Conservation (phyloP, 306 rosid species). For the Sophora flavescens region DNA sequence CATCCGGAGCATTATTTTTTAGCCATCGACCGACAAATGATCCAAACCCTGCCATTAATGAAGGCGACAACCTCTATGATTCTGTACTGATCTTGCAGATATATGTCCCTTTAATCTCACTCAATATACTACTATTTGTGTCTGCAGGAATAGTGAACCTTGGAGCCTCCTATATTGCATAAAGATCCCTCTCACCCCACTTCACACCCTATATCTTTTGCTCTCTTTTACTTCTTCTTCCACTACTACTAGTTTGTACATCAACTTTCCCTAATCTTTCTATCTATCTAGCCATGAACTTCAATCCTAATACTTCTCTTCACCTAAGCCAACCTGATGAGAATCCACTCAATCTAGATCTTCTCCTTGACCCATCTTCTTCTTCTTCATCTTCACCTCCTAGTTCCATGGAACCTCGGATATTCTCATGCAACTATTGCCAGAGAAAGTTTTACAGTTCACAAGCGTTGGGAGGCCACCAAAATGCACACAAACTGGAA, state of each 20-base stretch:
- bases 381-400: slow-evolving; percentile 56
- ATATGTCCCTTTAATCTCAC: slow-evolving; percentile 60
- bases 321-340: slow-evolving; percentile 53
- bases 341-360: slow-evolving; percentile 62
- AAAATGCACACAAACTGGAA: slow-evolving; percentile 92
- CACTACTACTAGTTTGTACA: slow-evolving; percentile 8
- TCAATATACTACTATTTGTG: slow-evolving; percentile 56
- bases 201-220: slow-evolving; percentile 18
- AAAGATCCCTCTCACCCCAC: slow-evolving; percentile 40
- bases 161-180: slow-evolving; percentile 52
- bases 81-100: slow-evolving; percentile 78
- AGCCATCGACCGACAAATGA: slow-evolving; percentile 69
- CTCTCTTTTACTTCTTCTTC: slow-evolving; percentile 29
- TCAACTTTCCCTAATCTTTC: not conserved
- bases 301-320: slow-evolving; percentile 63
- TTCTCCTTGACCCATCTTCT: slow-evolving; percentile 69
- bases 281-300: slow-evolving; percentile 55
- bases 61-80: slow-evolving; percentile 81
- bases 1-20: slow-evolving; percentile 41
- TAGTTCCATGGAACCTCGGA: slow-evolving; percentile 52
- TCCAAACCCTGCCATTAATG: slow-evolving; percentile 79
- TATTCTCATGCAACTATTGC: slow-evolving; percentile 91
- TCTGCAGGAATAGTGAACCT: slow-evolving; percentile 58
- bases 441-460: slow-evolving; percentile 87
- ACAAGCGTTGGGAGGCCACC: slow-evolving; percentile 94